Conservation (phyloP, 176 grass and related monocot species). For the Triticum urartu region DNA sequence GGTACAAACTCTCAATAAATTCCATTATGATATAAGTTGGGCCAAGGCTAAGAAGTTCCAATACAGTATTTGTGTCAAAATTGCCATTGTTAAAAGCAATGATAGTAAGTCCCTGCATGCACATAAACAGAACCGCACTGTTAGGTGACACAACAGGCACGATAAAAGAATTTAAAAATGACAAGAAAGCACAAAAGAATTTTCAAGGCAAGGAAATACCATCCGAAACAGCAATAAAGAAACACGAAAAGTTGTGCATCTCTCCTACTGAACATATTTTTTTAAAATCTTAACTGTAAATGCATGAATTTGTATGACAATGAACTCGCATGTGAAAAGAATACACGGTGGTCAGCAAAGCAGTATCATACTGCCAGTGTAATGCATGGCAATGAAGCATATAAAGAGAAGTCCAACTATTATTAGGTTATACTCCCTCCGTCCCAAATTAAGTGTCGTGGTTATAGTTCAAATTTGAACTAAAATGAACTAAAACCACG, state of each 20-base stretch:
- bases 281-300: not conserved
- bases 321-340: not conserved
- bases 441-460: too few species aligned
- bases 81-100: constrained; percentile 75
- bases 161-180: constrained; percentile 7
- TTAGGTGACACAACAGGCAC: not conserved
- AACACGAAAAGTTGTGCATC: constrained; percentile 1
- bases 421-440: not conserved
- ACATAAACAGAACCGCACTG: constrained; percentile 24
- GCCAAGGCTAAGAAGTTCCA: constrained; percentile 74
- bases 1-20: constrained; percentile 76
- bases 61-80: constrained; percentile 50
- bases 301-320: not conserved
- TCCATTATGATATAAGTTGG: constrained; percentile 87
- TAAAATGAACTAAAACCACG: too few species aligned
- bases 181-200: not conserved
- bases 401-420: not conserved
- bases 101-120: constrained; percentile 80
- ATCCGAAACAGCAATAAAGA: not conserved
- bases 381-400: constrained; percentile 23
- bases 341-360: not conserved
- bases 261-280: not conserved
- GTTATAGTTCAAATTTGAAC: too few species aligned
- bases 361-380: not conserved
- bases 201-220: constrained; percentile 14